Percentiles rank a stretch among this genome's conserved stretches.
Evolutionary conservation across 345 rosid species (phyloP).

Genomic region (Balakata baccata): DNA sequence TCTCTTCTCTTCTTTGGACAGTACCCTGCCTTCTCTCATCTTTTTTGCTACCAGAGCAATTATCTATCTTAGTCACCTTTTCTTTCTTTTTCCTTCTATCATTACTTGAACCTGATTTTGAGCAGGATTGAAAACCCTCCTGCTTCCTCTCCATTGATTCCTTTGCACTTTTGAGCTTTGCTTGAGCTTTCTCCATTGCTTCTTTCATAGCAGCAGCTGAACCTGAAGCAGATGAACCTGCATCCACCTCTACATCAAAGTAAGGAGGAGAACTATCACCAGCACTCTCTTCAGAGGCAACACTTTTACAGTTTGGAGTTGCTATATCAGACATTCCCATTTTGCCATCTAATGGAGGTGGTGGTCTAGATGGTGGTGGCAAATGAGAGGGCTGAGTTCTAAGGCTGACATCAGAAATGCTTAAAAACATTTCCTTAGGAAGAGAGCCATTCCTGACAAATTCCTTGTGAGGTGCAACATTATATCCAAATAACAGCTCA

Average conservation of each 20-base stretch:
- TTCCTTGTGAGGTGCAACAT: conserved; percentile 30
- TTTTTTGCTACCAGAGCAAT: conserved; percentile 15
- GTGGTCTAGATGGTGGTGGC: conserved; percentile 87
- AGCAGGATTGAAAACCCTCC: conserved; percentile 34
- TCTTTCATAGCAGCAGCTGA: conserved; percentile 75
- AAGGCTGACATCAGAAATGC: conserved; percentile 72
- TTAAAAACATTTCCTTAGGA: conserved; percentile 53
- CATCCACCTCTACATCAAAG: conserved; percentile 95
- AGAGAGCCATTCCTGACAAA: conserved; percentile 38
- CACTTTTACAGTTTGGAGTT: conserved; percentile 35
- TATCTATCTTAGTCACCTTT: conserved; percentile 20
- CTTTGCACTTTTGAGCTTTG: conserved; percentile 64
- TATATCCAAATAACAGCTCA: conserved; percentile 32
- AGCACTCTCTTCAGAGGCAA: conserved; percentile 38
- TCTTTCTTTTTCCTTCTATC: conserved; percentile 38
- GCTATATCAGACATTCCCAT: conserved; percentile 32
- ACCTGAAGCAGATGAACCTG: conserved; percentile 67
- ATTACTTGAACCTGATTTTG: conserved; percentile 32
- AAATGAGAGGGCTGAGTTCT: conserved; percentile 70
- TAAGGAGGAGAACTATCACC: conserved; percentile 58
- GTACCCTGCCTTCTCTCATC: conserved; percentile 21
- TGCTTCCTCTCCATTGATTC: conserved; percentile 66
- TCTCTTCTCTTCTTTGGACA: conserved; percentile 26
- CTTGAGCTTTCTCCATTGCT: conserved; percentile 78
- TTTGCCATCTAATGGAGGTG: conserved; percentile 47